A percentile compares a stretch with the other conserved stretches of the same genome.
Conservation (phyloP, 2,329 filamentous ascomycete species). For the Monilinia fructigena region DNA sequence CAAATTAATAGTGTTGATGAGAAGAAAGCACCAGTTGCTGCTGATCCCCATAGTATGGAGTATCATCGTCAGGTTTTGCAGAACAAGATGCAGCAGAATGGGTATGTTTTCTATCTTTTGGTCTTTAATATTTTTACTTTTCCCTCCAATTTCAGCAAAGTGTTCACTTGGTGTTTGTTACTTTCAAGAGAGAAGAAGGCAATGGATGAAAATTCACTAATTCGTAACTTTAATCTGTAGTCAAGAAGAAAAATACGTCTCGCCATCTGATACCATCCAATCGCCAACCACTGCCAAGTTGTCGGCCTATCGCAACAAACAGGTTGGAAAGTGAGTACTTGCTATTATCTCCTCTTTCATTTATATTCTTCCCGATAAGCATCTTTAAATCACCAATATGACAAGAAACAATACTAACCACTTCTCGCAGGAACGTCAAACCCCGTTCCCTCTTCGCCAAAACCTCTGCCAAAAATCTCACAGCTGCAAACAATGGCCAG, state of each 20-base stretch:
- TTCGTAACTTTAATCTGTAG: constrained; percentile 1
- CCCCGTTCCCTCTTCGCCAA: constrained; percentile 68
- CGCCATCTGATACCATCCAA: constrained; percentile 86
- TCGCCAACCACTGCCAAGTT: constrained; percentile 83
- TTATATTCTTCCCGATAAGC: background rate
- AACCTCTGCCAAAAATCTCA: constrained; percentile 61
- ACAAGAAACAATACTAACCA: constrained; percentile 27
- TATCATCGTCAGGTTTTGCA: constrained; percentile 75
- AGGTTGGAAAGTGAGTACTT: constrained; percentile 67
- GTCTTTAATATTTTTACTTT: background rate
- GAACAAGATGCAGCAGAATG: constrained; percentile 65
- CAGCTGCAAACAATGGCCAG: constrained; percentile 19
- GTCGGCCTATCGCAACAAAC: constrained; percentile 75
- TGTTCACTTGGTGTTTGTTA: constrained; percentile 9
- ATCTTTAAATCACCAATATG: background rate
- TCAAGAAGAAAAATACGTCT: constrained; percentile 57
- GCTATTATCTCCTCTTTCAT: background rate
- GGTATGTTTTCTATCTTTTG: constrained; percentile 49
- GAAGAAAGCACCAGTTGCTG: constrained; percentile 22
- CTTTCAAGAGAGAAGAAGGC: background rate
- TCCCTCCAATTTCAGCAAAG: too few species aligned
- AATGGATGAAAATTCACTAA: background rate
- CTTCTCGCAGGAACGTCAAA: constrained; percentile 52
- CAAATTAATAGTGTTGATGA: constrained; percentile 30
- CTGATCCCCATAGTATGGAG: constrained; percentile 65